Evolutionary conservation across 2,329 filamentous ascomycete genomes (phyloP), one percentile per base, ranked within the genome.

Genomic region (Diaporthe citriasiana): DNA sequence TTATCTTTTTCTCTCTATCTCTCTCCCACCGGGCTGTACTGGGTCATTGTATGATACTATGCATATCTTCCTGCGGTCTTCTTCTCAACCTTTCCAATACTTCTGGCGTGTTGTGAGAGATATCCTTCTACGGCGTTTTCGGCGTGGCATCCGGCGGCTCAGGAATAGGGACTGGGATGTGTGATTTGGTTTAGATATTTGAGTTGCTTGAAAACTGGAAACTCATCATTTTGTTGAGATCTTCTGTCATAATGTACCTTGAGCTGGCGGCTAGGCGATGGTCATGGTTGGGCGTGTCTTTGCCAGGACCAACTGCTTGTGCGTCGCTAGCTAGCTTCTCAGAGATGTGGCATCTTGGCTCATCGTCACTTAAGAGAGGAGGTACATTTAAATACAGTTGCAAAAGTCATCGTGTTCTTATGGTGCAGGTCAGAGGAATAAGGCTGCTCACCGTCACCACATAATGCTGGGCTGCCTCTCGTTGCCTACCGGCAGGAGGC

Each of bases 71-170:
- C 63, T 68, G 63, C 63, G 63, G 63, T 47, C 63, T 68, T 59
- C 63, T 71, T 73, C 57, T 65, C 71, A 71, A 75, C 57, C 73
- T 73, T 75, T 59, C 63, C 63, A 68, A 68, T 40, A 38, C 63
- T 68, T 68, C 45, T 68, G 63, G 63, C 63, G 63, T 68, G 74
- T 72, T 72, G 72, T 75, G 74, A 75, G 74, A 73, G 71, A 75
- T 75, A 75, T 75, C 74, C 74, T 75, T 75, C 73, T 66, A 72
- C 53, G 74, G 74, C 74, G 74, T 75, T 75, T 66, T 65, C 63
- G 74, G 74, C 74, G 74, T 73, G 74, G 66, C 40, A 71, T 71
- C 27, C 10, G 70, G 70, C 55, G 55, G 70, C 35, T 63, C 70
- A 71, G 70, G 70, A 42, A 71, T 53, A 53, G 47, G 70, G 59